Base-by-base conservation (phyloP, 768 basidiomycete species). In the Termitomyces sp. region DNA sequence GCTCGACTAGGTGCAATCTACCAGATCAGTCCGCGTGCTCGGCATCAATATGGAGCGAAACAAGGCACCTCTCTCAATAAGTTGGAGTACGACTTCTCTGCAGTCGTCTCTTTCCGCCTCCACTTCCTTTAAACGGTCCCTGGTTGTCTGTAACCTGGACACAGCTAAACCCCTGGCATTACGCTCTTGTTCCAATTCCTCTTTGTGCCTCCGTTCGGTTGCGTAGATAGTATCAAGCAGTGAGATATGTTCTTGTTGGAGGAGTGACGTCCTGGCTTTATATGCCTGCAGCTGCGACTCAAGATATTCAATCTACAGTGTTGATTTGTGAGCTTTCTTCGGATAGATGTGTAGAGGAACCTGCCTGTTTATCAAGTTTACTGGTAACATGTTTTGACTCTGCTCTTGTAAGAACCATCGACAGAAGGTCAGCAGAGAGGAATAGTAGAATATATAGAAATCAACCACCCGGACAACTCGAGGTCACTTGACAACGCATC, bases 1-100 rank as follows among this genome's bases (percentile, higher is more conserved):
- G 74, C 40, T 80, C 80, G 71, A 58, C 60, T 38, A 59, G 33
- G 50, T 6, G n/a, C 38, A 30, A 30, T 36, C 35, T 57, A 36
- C 3, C 36, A 54, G 41, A 28, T 63, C 24, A 54, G 30, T 48
- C 36, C 36, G n/a, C 26, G 50, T 41, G 5, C 13, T 46, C 36
- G 5, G 14, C 16, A 11, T 36, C 24, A 32, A 41, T 5, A 55
- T 20, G 26, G 24, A 38, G 45, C 20, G 5, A 33, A 41, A 26
- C 5, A 30, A 22, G 78, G 45, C 61, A 83, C 83, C 77, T 81
- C 78, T 79, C 58, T 80, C 69, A n/a, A 80, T 73, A 28, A 84
- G 65, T 41, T 76, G 66, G 28, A 72, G 64, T 0, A 84, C 77
- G 14, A 71, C 79, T 43, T 79, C 78, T 60, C 75, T 72, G 57